A percentile compares a stretch with the other conserved stretches of the same genome.
Evolutionary conservation across 169 alveolate genomes (phyloP).

Genomic region (Theileria annulata): DNA sequence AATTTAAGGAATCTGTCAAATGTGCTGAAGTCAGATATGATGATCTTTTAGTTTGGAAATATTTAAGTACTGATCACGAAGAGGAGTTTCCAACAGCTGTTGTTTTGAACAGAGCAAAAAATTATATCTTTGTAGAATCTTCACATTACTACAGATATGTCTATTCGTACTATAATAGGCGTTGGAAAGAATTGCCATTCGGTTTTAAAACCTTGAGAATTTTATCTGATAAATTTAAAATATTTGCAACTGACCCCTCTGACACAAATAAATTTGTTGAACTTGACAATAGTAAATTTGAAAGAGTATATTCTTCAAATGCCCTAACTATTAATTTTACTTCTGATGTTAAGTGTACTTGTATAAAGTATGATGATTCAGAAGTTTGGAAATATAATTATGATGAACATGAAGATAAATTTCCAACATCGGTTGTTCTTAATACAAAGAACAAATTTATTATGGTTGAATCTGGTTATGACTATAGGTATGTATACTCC

Average conservation of each 20-base stretch:
- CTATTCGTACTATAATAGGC: neutral
- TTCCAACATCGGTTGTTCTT: neutral
- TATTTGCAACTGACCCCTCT: neutral
- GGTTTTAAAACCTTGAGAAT: neutral
- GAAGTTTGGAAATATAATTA: neutral
- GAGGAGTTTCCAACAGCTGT: neutral
- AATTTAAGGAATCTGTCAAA: neutral
- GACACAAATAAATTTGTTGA: neutral
- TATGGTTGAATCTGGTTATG: neutral
- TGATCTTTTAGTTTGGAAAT: neutral
- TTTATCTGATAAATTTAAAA: neutral
- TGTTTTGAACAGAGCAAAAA: neutral
- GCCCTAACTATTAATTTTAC: neutral
- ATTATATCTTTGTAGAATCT: neutral
- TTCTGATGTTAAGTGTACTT: neutral
- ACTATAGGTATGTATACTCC: neutral
- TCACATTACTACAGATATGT: neutral
- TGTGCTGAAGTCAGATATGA: constrained; percentile 9
- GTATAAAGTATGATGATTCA: neutral
- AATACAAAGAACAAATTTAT: neutral
- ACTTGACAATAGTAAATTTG: neutral
- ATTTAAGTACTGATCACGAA: neutral
- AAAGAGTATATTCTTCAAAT: neutral
- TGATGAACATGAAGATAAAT: neutral
- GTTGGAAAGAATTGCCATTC: neutral